Percentiles rank a stretch among this genome's conserved stretches.
Conservation (phyloP, 805 yeast species). For the Yarrowia phangngaensis region DNA sequence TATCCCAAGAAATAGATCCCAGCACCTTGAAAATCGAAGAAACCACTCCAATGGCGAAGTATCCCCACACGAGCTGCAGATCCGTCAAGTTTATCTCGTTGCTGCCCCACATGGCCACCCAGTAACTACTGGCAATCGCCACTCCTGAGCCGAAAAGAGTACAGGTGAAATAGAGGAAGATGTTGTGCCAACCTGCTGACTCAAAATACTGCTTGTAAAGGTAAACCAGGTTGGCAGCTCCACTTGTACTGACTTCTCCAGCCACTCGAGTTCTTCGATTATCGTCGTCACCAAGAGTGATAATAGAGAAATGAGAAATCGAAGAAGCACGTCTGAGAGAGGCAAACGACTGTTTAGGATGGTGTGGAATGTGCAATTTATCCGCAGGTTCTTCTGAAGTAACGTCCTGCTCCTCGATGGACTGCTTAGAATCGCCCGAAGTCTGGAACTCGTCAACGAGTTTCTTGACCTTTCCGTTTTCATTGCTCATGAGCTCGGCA, state of each 20-base stretch:
- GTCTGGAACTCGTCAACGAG: constrained; percentile 22
- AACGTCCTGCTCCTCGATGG: background rate
- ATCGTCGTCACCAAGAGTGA: constrained; percentile 4
- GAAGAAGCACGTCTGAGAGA: constrained; percentile 55
- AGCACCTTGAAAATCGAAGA: constrained; percentile 48
- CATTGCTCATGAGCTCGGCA: constrained; percentile 45
- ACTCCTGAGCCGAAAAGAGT: constrained; percentile 51
- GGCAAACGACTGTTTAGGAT: constrained; percentile 28
- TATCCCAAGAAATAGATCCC: constrained; percentile 63
- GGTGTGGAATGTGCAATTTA: background rate
- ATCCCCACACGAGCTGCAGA: constrained; percentile 61
- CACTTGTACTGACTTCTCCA: constrained; percentile 13
- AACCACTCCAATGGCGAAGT: constrained; percentile 55
- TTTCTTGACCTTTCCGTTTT: constrained; percentile 14
- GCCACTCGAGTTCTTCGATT: constrained; percentile 6
- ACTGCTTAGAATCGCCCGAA: background rate
- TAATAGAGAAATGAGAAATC: constrained; percentile 26
- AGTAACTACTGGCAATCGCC: constrained; percentile 62
- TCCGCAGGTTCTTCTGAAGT: background rate
- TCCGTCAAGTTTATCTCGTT: constrained; percentile 56
- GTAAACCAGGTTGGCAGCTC: constrained; percentile 44
- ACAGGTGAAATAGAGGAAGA: constrained; percentile 36
- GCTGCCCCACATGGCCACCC: constrained; percentile 92
- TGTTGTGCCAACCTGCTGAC: constrained; percentile 59
- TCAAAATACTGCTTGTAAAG: constrained; percentile 69